A percentile compares a stretch with the other conserved stretches of the same genome.
These are phyloP conservation scores for Neocatenulostroma microsporum DNA, from an alignment of 2,329 filamentous ascomycete species.

Conservation along the genomic window DNA sequence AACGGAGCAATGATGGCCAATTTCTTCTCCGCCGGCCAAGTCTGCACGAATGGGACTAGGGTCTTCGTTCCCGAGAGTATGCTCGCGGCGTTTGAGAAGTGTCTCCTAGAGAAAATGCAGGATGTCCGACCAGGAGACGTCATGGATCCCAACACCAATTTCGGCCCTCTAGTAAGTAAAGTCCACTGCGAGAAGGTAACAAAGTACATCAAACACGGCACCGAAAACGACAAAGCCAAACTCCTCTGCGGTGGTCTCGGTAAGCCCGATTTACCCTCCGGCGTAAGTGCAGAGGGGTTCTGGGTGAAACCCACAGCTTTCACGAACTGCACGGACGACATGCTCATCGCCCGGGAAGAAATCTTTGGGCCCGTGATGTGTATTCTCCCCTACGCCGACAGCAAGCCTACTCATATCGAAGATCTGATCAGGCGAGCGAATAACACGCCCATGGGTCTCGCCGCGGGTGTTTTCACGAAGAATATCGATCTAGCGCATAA, in stretches of 20 bases:
- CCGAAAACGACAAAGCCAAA: conserved; percentile 63
- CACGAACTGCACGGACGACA: conserved; percentile 73
- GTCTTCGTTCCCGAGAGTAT: conserved; percentile 68
- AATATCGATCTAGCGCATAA: conserved; percentile 67
- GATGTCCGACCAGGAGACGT: conserved; percentile 65
- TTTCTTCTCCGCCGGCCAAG: conserved; percentile 84
- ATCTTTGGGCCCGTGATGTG: conserved; percentile 87
- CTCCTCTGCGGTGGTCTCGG: conserved; percentile 63
- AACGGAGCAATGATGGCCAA: conserved; percentile 90
- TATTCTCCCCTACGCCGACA: conserved; percentile 60
- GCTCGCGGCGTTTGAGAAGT: conserved; percentile 60
- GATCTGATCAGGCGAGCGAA: conserved; percentile 69
- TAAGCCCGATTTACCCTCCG: conserved; percentile 46
- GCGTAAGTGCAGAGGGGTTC: conserved; percentile 54
- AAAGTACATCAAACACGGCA: conserved; percentile 68
- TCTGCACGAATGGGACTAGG: conserved; percentile 86
- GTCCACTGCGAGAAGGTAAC: conserved; percentile 69
- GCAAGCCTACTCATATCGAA: conserved; percentile 39
- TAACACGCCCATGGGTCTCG: conserved; percentile 66
- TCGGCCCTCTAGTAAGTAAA: conserved; percentile 71
- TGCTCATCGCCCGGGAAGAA: conserved; percentile 73
- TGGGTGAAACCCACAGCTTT: conserved; percentile 82
- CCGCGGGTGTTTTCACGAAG: conserved; percentile 73
- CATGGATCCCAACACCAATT: conserved; percentile 66
- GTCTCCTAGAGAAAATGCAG: conserved; percentile 61